Evolutionary conservation across 1,139 yeast genomes (phyloP), one percentile per base, ranked within the genome.

Genomic region (Kodamaea ohmeri): DNA sequence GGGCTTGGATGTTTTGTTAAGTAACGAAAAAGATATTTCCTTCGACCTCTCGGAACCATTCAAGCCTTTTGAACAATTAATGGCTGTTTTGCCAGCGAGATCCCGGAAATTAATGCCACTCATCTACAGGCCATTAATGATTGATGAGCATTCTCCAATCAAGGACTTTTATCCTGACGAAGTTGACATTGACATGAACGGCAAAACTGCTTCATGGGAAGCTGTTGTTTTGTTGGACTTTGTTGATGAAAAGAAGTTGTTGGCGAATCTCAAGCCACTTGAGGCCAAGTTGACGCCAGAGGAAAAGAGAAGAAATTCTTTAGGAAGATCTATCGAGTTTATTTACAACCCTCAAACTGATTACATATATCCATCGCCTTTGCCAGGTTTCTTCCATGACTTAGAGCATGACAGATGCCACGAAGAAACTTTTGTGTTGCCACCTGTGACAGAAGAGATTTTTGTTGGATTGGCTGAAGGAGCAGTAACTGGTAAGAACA

Each of bases 41-140:
- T 90, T 90, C 53, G 79, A 82, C 14, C 61, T 73, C 49, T 90
- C 95, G 4, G 57, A 61, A 9, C 98, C 98, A 0, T 89, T 92
- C 65, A 78, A 72, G 43, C 98, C 99, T 7, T 92, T 88, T 61
- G 95, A 92, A 58, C 99, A 94, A 65, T 75, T 94, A 52, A 92
- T 94, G 99, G 95, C 97, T 11, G 98, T 94, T 19, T 71, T 94
- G 48, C 99, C 99, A 1, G 96, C 92, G 17, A 80, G 97, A 67
- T 89, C 97, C 5, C 79, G 78, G 43, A 72, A 74, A 38, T 74
- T 92, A 48, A 80, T 94, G 60, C 98, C 99, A 2, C 60, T 72
- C 6, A 78, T 78, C 25, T 85, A 84, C 56, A 76, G 96, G 60
- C 76, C 81, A 5, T 69, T 94, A 45, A 90, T 92, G 97, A 80